Evolutionary conservation across 129 eudicot genomes (phyloP).

Genomic region (Oenanthe sinensis): DNA sequence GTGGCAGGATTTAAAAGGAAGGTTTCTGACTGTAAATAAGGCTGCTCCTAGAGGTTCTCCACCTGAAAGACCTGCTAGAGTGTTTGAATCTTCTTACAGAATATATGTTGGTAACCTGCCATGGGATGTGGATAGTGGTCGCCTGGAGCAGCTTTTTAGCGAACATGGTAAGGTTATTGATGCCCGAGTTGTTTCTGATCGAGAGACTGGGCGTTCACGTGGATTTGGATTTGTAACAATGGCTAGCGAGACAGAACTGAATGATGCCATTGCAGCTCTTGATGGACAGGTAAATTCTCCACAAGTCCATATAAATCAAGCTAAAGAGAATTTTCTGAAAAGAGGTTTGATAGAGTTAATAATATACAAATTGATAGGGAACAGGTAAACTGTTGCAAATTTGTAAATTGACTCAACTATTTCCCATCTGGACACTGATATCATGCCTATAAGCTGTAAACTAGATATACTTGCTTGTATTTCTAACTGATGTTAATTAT

Average conservation of each 20-base stretch:
- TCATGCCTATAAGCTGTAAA: background rate
- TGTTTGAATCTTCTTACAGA: constrained; percentile 29
- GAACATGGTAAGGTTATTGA: constrained; percentile 52
- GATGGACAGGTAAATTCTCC: constrained; percentile 45
- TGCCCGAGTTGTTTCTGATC: constrained; percentile 50
- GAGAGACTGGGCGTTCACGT: constrained; percentile 60
- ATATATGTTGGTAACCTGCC: constrained; percentile 58
- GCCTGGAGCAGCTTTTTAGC: constrained; percentile 41
- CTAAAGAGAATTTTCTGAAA: background rate
- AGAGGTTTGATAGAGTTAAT: background rate
- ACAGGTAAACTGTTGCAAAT: background rate
- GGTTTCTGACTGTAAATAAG: constrained; percentile 49
- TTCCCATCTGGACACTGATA: background rate
- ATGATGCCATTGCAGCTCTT: constrained; percentile 57
- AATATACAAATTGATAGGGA: background rate
- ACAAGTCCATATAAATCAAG: background rate
- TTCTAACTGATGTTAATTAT: background rate
- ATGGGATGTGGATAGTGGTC: constrained; percentile 48
- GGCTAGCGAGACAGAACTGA: constrained; percentile 48
- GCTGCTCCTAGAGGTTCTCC: constrained; percentile 62
- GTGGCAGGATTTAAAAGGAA: constrained; percentile 46
- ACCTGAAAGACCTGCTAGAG: constrained; percentile 34
- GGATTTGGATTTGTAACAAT: constrained; percentile 64
- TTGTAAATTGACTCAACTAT: background rate
- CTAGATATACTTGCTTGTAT: background rate